Evolutionary conservation across 805 yeast genomes (phyloP).

Genomic region (Pichia deserticola): DNA sequence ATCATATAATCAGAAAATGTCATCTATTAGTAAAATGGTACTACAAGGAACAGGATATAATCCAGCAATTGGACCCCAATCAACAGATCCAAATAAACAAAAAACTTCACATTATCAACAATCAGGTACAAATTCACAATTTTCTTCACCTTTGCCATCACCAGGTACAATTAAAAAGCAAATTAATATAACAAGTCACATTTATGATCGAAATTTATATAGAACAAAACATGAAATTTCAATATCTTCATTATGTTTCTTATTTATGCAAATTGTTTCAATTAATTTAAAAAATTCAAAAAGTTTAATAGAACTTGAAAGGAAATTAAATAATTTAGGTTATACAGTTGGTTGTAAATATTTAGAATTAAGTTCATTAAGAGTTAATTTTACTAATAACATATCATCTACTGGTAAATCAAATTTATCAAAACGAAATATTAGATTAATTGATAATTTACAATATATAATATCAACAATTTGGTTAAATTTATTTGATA

Average conservation of each 20-base stretch:
- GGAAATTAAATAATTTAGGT: conserved; percentile 59
- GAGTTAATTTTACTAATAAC: conserved; percentile 47
- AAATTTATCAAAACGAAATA: conserved; percentile 57
- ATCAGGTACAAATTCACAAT: not conserved
- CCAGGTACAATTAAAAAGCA: conserved; percentile 6
- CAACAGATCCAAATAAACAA: conserved; percentile 20
- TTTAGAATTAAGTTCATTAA: conserved; percentile 57
- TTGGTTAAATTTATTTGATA: conserved; percentile 72
- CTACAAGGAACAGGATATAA: conserved; percentile 24
- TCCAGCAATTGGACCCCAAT: conserved; percentile 24
- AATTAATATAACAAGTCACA: conserved; percentile 24
- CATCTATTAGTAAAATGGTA: conserved; percentile 7
- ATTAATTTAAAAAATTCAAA: conserved; percentile 54
- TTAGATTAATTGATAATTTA: conserved; percentile 61
- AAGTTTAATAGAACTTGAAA: conserved; percentile 61
- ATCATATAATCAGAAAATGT: not conserved
- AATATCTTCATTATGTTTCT: conserved; percentile 56
- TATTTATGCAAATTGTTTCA: conserved; percentile 64
- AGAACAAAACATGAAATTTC: conserved; percentile 63
- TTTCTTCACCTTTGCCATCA: conserved; percentile 13
- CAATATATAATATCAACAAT: conserved; percentile 68
- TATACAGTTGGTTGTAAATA: conserved; percentile 69
- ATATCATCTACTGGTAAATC: conserved; percentile 48
- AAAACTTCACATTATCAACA: not conserved
- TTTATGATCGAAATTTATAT: conserved; percentile 64